A percentile compares a stretch with the other conserved stretches of the same genome.
Evolutionary conservation across 2,329 filamentous ascomycete species (phyloP).

Genomic region (Raffaelea ambrosiae): DNA sequence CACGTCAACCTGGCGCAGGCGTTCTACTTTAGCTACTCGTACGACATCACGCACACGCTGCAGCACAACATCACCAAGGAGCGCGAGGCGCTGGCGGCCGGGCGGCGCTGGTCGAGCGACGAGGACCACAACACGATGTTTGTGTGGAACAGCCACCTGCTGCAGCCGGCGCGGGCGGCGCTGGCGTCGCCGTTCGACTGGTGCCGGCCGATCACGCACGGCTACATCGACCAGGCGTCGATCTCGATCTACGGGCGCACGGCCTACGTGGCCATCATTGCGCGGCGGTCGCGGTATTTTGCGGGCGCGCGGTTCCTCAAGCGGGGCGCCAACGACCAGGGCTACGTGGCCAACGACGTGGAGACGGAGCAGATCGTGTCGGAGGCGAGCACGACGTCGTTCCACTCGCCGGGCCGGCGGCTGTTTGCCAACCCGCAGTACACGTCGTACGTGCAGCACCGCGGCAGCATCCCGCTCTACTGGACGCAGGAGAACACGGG

Average conservation of each 20-base stretch:
- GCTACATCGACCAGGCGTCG: constrained; percentile 86
- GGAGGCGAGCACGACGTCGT: constrained; percentile 88
- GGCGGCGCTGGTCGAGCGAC: constrained; percentile 47
- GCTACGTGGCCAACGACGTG: constrained; percentile 96
- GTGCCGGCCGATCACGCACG: constrained; percentile 93
- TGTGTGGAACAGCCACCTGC: constrained; percentile 89
- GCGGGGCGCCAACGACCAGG: constrained; percentile 85
- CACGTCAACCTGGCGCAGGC: constrained; percentile 84
- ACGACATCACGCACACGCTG: constrained; percentile 85
- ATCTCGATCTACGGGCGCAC: constrained; percentile 79
- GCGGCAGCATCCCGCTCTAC: constrained; percentile 91
- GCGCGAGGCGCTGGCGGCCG: constrained; percentile 59
- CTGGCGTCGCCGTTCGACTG: constrained; percentile 84
- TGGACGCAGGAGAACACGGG: constrained; percentile 97
- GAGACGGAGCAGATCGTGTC: constrained; percentile 98
- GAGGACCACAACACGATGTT: constrained; percentile 89
- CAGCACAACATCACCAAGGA: constrained; percentile 88
- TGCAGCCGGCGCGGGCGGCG: constrained; percentile 61
- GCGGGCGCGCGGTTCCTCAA: constrained; percentile 92
- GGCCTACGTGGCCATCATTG: constrained; percentile 90
- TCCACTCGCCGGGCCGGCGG: constrained; percentile 80
- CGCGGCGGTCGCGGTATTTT: constrained; percentile 83
- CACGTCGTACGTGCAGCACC: constrained; percentile 93
- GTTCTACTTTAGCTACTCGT: constrained; percentile 98
- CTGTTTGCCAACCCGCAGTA: constrained; percentile 85